Evolutionary conservation across 495 filamentous ascomycete species (phyloP), one percentile per base, ranked within the genome.

Genomic region (Aspergillus sclerotioniger): DNA sequence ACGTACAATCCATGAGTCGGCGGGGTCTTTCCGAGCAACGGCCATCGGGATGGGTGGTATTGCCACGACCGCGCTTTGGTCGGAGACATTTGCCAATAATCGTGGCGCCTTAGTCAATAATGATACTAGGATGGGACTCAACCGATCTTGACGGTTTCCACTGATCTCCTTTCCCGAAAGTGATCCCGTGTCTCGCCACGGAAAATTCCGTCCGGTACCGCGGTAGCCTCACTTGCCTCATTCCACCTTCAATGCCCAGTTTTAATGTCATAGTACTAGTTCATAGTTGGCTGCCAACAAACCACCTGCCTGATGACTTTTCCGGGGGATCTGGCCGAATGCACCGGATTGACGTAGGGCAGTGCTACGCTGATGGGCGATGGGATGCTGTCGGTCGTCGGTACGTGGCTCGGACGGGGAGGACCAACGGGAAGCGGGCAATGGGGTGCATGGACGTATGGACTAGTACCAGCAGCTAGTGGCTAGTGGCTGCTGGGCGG

Each of bases 151-250:
- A 61, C 52, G 58, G 59, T 61, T 61, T 58, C 71, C 73, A 76
- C 71, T 76, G 73, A 74, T 76, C 73, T 57, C 71, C 69, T 59
- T 67, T 54, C 73, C 61, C 59, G 61, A 56, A 58, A 54, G 53
- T 52, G 58, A 60, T 68, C 59, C 71, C 67, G 61, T 64, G 64
- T 67, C 62, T 64, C 60, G 28, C 58, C 44, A 21, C 50, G 48
- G 64, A 60, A 44, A 48, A 61, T 47, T 53, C 64, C 60, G 64
- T 52, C 25, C 58, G 10, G 66, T 64, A 57, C 60, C 67, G 60
- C 62, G 69, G 67, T 59, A 57, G 48, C 37, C 47, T 25, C 50
- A 57, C 29, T 25, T 25, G 2, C 25, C 25, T 25, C 25, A 2
- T n/a, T n/a, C n/a, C n/a, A n/a, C n/a, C n/a, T n/a, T n/a, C n/a